Base-by-base conservation (phyloP, 192 early-diverging fungal species). In the Chytriomyces sp. region DNA sequence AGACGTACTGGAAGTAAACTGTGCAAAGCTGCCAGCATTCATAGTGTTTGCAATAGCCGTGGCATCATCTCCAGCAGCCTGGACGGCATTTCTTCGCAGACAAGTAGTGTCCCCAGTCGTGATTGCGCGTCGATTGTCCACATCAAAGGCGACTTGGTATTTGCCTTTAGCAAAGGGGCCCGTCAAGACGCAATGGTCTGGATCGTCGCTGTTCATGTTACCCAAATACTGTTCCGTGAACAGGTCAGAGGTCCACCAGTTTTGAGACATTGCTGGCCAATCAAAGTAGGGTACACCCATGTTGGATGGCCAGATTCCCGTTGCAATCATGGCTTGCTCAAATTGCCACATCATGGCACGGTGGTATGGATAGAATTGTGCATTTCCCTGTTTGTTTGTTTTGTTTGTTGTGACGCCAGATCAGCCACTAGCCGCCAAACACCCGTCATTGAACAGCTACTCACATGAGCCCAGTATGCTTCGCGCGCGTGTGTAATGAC, bases 311-410 rank as follows among this genome's bases (percentile, higher is more conserved):
- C 72, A 74, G 18, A 13, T 24, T 7, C 10, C 63, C 16, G 68
- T 50, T 11, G 62, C 16, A 8, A 49, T 16, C 44, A 75, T 11
- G 9, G 73, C 73, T 50, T 75, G 63, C 23, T 75, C 73, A 65
- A 75, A 75, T 9, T 13, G 8, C 6, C 9, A 66, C 73, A 65
- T 47, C 73, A 75, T 75, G 16, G 73, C 73, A 47, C 73, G 61
- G 63, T 64, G n/a, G 26, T 26, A 64, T 16, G 28, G n/a, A 64
- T 28, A 28, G 26, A 26, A 26, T 28, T 26, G 16, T 9, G 43
- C n/a, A 44, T 18, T 46, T 35, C 35, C 35, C 35, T 35, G 35
- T 35, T 35, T 35, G 2, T 0, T 35, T 35, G 0, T 35, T 35
- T 35, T 35, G 35, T 35, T 35, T 35, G 35, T 35, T 35, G 35